A percentile compares a stretch with the other conserved stretches of the same genome.
Conservation (phyloP, 2,329 filamentous ascomycete genomes). For the Hypoxylon sp. region DNA sequence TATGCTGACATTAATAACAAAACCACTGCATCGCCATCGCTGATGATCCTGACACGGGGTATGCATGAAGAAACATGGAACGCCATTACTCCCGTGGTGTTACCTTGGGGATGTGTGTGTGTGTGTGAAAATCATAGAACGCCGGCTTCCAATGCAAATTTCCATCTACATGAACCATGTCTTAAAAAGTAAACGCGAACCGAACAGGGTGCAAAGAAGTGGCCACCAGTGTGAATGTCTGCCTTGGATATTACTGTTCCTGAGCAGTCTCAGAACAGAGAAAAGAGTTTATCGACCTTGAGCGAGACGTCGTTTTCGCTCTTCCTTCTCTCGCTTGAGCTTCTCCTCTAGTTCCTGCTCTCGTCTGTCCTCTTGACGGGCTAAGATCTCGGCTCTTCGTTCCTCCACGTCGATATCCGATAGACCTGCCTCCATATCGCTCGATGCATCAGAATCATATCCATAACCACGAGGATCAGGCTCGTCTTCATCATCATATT, state of each 20-base stretch:
- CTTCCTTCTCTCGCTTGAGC: slow-evolving; percentile 53
- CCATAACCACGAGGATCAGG: slow-evolving; percentile 60
- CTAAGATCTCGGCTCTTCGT: slow-evolving; percentile 70
- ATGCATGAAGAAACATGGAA: slow-evolving; percentile 35
- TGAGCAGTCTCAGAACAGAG: not conserved
- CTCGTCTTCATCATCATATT: slow-evolving; percentile 72
- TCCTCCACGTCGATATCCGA: slow-evolving; percentile 84
- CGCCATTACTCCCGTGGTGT: slow-evolving; percentile 36
- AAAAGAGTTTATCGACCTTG: slow-evolving; percentile 33
- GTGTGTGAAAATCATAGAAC: slow-evolving; percentile 21
- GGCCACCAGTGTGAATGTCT: slow-evolving; percentile 6
- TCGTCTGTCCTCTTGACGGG: slow-evolving; percentile 77
- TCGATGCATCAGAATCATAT: slow-evolving; percentile 76
- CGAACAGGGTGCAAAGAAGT: slow-evolving; percentile 5
- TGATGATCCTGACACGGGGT: slow-evolving; percentile 17
- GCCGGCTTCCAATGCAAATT: slow-evolving; percentile 45
- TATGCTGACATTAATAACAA: slow-evolving; percentile 32
- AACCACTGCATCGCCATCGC: slow-evolving; percentile 8
- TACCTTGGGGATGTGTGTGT: slow-evolving; percentile 9
- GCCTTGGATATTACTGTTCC: slow-evolving; percentile 4
- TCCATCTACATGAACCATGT: slow-evolving; percentile 40
- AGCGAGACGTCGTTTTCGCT: slow-evolving; percentile 49
- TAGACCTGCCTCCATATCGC: slow-evolving; percentile 83
- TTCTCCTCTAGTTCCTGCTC: slow-evolving; percentile 62
- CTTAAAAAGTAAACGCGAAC: slow-evolving; percentile 15